These are phyloP conservation scores for Coemansia biformis DNA, from an alignment of 192 early-diverging fungal species.

Conservation along the genomic window DNA sequence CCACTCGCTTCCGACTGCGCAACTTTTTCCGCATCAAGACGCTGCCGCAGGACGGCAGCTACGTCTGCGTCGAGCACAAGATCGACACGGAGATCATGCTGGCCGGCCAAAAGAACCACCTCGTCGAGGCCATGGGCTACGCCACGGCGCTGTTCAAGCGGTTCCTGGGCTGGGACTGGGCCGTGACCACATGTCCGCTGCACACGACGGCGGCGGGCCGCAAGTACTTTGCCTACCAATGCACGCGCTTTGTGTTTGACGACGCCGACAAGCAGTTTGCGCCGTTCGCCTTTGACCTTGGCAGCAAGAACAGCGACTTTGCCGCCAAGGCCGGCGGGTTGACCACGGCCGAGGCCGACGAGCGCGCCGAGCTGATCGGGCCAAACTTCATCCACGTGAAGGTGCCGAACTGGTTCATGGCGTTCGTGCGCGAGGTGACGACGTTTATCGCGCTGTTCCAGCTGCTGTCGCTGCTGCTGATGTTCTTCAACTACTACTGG, in stretches of 20 bases:
- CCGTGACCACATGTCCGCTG: conserved; percentile 44
- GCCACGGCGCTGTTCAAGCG: conserved; percentile 13
- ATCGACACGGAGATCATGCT: conserved; percentile 30
- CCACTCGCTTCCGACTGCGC: conserved; percentile 31
- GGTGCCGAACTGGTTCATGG: conserved; percentile 54
- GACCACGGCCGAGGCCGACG: conserved; percentile 46
- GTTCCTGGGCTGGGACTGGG: conserved; percentile 36
- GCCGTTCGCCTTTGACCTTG: conserved; percentile 56
- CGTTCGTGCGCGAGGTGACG: conserved; percentile 56
- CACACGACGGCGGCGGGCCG: conserved; percentile 47
- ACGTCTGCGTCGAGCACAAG: conserved; percentile 50
- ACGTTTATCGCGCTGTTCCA: conserved; percentile 58
- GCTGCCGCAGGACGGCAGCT: conserved; percentile 26
- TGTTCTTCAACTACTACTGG: conserved; percentile 55
- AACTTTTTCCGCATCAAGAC: conserved; percentile 55
- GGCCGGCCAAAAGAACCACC: conserved; percentile 13
- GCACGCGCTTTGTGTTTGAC: conserved; percentile 68
- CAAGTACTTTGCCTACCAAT: conserved; percentile 65
- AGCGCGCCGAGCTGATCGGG: conserved; percentile 58
- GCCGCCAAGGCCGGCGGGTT: conserved; percentile 47
- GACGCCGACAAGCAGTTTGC: conserved; percentile 51
- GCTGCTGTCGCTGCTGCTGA: conserved; percentile 50
- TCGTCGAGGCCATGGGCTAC: conserved; percentile 22
- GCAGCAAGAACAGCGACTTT: conserved; percentile 47
- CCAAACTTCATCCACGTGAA: conserved; percentile 66